phyloP scores from a whole-genome alignment of 225 moss, liverwort and hornwort species.

The Marchantia polymorpha region DNA sequence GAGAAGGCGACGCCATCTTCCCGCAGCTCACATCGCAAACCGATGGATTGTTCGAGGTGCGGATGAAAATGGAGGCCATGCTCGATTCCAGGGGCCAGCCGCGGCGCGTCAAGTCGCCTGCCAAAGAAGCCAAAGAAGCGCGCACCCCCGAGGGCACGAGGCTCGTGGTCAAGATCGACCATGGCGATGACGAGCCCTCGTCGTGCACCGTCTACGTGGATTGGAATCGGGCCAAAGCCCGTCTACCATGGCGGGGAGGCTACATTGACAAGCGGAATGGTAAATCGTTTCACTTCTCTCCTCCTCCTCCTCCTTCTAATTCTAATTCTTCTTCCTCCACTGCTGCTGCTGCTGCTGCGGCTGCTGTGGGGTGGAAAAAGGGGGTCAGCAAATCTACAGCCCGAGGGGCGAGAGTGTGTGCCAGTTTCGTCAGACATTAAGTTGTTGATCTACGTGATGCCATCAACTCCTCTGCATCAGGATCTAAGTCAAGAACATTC shows the following conservation, averaged over 20 bases:
- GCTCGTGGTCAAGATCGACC: slow-evolving; percentile 16
- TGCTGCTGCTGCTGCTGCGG: not conserved
- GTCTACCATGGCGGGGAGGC: slow-evolving; percentile 67
- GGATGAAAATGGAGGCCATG: slow-evolving; percentile 16
- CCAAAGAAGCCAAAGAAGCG: not conserved
- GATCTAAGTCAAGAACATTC: not conserved
- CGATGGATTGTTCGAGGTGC: slow-evolving; percentile 2
- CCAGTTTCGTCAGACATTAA: not conserved
- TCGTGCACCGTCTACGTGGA: slow-evolving; percentile 45
- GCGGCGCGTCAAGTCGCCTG: not conserved
- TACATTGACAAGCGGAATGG: slow-evolving; percentile 65
- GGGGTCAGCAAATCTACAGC: not conserved
- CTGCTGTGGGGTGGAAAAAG: not conserved
- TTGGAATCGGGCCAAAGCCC: slow-evolving; percentile 29
- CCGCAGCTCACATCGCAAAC: not conserved
- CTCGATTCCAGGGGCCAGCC: slow-evolving; percentile 1
- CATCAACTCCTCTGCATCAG: not conserved
- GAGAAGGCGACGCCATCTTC: not conserved
- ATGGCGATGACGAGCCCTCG: slow-evolving; percentile 7
- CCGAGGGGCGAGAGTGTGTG: not conserved
- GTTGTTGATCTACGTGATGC: not conserved
- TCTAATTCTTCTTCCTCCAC: not conserved
- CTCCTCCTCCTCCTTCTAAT: not conserved
- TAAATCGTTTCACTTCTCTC: slow-evolving; percentile 17
- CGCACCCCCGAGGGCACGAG: not conserved